phyloP scores from a whole-genome alignment of 1,284 basidiomycete genomes.

The Coniophora puteana region DNA sequence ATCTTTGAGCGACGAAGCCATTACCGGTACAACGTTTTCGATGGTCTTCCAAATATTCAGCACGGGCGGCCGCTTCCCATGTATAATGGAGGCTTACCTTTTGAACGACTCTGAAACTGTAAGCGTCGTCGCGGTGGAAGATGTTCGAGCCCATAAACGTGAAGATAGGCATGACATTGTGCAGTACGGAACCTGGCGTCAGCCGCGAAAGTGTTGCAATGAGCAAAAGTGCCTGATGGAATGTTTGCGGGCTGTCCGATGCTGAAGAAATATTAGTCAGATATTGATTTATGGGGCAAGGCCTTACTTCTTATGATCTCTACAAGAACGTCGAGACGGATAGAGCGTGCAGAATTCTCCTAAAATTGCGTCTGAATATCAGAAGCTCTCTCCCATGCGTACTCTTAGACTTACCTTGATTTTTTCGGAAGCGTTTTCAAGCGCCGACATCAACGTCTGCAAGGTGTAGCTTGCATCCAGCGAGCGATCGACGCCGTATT shows the following conservation, averaged over 20 bases:
- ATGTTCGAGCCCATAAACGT: constrained; percentile 98
- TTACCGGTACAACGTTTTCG: constrained; percentile 90
- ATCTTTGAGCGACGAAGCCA: constrained; percentile 73
- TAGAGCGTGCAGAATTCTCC: constrained; percentile 46
- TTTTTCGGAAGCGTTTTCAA: constrained; percentile 67
- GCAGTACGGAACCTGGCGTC: constrained; percentile 87
- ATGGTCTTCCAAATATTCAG: too few species aligned
- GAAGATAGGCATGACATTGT: constrained; percentile 98
- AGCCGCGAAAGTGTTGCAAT: constrained; percentile 83
- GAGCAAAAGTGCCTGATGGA: constrained; percentile 90
- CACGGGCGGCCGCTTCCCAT: too few species aligned
- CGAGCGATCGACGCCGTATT: too few species aligned
- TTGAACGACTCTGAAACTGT: constrained; percentile 94
- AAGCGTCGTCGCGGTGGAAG: constrained; percentile 94
- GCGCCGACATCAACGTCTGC: constrained; percentile 81
- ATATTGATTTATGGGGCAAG: constrained; percentile 1
- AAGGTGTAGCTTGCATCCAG: constrained; percentile 77
- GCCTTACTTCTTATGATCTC: constrained; percentile 78
- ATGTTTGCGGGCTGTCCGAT: constrained; percentile 90
- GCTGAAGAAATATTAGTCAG: constrained; percentile 39
- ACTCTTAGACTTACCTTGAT: constrained; percentile 43
- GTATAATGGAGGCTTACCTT: constrained; percentile 63
- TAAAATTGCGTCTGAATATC: constrained; percentile 17
- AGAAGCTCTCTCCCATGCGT: background rate
- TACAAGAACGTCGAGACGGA: constrained; percentile 79